Percentiles rank a stretch among this genome's conserved stretches.
Conservation (phyloP, 257 asterid species). For the Lavandula angustifolia region DNA sequence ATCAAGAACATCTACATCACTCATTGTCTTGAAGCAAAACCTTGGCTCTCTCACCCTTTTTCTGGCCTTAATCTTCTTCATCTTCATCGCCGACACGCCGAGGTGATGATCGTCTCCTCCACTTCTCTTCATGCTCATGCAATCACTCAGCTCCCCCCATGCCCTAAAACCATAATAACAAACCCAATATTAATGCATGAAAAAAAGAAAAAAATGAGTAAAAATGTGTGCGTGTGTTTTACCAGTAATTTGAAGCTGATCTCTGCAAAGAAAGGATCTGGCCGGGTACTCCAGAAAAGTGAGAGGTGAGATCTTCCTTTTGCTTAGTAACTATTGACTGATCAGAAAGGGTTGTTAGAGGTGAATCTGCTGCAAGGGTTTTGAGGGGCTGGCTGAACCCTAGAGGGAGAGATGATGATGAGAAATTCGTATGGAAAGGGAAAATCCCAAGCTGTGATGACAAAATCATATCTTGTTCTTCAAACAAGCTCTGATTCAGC, state of each 20-base stretch:
- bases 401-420: constrained; percentile 1
- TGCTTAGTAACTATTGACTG: constrained; percentile 39
- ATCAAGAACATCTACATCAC: constrained; percentile 89
- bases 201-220: background rate
- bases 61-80: constrained; percentile 75
- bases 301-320: constrained; percentile 40
- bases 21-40: constrained; percentile 92
- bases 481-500: constrained; percentile 65
- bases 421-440: constrained; percentile 43
- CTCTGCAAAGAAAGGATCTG: constrained; percentile 63
- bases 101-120: constrained; percentile 45
- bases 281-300: constrained; percentile 42
- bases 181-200: too few relatives aligned
- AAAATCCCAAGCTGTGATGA: constrained; percentile 64
- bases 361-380: constrained; percentile 42
- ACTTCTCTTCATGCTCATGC: constrained; percentile 53
- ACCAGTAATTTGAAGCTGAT: constrained; percentile 65
- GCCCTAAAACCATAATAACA: constrained; percentile 42
- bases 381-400: constrained; percentile 37
- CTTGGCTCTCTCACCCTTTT: constrained; percentile 94
- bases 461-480: constrained; percentile 49
- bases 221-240: background rate
- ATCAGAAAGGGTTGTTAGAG: constrained; percentile 36
- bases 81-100: constrained; percentile 65
- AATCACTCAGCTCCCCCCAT: constrained; percentile 65